Evolutionary conservation across 352 stramenopile genomes (phyloP), one percentile per base, ranked within the genome.

Genomic region (Globisporangium cederbergense): DNA sequence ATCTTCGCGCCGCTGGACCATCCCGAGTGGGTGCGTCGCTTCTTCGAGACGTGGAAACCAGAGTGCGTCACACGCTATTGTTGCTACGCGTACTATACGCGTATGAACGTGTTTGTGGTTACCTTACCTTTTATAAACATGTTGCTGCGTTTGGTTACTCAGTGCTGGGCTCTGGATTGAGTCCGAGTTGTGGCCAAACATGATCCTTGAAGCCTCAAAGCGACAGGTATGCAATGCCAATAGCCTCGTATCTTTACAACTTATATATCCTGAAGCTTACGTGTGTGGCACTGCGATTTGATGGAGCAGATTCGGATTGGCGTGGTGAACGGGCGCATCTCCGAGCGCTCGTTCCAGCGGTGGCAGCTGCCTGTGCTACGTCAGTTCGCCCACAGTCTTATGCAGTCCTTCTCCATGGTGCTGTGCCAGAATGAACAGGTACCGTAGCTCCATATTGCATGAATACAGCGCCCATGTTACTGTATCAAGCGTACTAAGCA

Each of bases 121-220:
- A 42, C 1, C 11, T 42, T 42, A 42, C 9, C 36, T 14, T 4
- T 8, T 42, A 4, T 10, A 10, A 10, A 1, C 34, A 38, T 10
- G 36, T 10, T 42, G 10, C 36, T 42, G 36, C 8, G 36, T 42
- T 13, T 42, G 36, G 2, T 13, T 42, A 14, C 9, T 14, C 49
- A 90, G 85, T 58, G 81, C 73, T 34, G 85, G 82, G 9, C 67
- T 93, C 25, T 93, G 81, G 82, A 75, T 91, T 56, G 85, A 93
- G 68, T 93, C 85, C 22, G 85, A 93, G 67, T 67, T 93, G n/a
- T 93, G 85, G 85, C 85, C 82, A 5, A 90, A 78, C 25, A 63
- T 93, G 28, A 82, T 93, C 18, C 62, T 65, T 13, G 81, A 90
- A 70, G 79, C 79, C 10, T 30, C 68, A 3, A 70, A 62, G 45